Evolutionary conservation across 306 rosid genomes (phyloP), one percentile per base, ranked within the genome.

Genomic region (Vigna mungo): DNA sequence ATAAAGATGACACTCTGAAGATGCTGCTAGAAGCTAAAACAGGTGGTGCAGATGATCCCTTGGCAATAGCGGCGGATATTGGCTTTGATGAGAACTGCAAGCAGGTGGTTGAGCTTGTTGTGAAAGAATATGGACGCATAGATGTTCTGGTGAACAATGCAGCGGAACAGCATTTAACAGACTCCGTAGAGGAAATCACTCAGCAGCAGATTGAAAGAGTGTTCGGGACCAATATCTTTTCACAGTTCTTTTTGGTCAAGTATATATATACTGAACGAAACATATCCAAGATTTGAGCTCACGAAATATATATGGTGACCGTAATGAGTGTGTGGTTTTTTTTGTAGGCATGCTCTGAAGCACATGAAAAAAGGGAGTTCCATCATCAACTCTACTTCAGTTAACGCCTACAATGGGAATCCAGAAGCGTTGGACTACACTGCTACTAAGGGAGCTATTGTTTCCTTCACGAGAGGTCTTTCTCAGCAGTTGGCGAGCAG

Each of bases 361-460:
- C 88, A 87, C 80, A 85, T 89, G 91, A 85, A 78, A 61, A 86
- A 87, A 80, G 91, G 93, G 49, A 84, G 91, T 39, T 74, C 78
- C 16, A 87, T 89, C 43, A 89, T 89, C 52, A 89, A 89, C 78
- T 85, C 89, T 23, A 78, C 87, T 1, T 87, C 93, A 3, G 85
- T 89, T 7, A 80, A 85, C 1, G 88, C 90, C 0, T 87, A 85
- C 47, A n/a, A 20, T 8, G 91, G 91, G 13, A 76, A 78, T 20
- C 80, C 87, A 1, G 59, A 74, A 41, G 18, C 54, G 27, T 44
- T 84, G 46, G 93, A 87, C 78, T 89, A 89, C 64, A 84, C 75
- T 0, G 78, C 91, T 0, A 85, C 88, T 0, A 89, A 89, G 58
- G 93, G 90, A 63, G 91, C 86, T 7, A 89, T 89, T 44, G 85